Conservation (phyloP, 2,329 filamentous ascomycete species). For the Paecilomyces niveus region DNA sequence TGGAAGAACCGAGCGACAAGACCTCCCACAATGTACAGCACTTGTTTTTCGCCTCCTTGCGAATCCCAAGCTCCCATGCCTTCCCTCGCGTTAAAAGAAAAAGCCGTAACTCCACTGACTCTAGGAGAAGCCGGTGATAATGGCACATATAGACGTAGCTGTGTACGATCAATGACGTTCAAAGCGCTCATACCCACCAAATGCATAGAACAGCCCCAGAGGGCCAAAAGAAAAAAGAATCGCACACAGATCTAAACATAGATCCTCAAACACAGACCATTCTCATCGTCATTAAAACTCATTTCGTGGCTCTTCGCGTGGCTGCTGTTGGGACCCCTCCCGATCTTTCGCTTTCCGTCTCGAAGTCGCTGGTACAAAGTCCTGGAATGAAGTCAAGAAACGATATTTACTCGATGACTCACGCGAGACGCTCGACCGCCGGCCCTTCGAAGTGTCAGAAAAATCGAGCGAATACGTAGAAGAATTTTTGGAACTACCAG, state of each 20-base stretch:
- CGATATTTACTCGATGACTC: slow-evolving; percentile 35
- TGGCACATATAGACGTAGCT: not conserved
- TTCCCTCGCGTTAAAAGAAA: not conserved
- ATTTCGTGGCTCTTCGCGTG: slow-evolving; percentile 27
- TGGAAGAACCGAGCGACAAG: not conserved
- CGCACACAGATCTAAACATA: not conserved
- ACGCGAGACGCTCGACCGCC: slow-evolving; percentile 31
- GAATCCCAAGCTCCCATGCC: not conserved
- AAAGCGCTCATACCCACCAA: not conserved
- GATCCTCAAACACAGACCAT: not conserved
- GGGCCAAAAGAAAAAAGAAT: not conserved
- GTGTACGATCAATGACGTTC: not conserved
- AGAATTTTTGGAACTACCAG: slow-evolving; percentile 40
- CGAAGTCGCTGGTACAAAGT: slow-evolving; percentile 34
- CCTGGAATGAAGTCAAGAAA: slow-evolving; percentile 38
- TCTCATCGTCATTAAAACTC: slow-evolving; percentile 15
- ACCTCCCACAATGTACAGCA: not conserved
- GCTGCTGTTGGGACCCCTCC: slow-evolving; percentile 25
- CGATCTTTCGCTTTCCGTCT: slow-evolving; percentile 36
- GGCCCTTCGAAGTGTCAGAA: slow-evolving; percentile 27
- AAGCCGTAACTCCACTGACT: not conserved
- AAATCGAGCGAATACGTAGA: slow-evolving; percentile 40
- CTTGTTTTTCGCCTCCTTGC: not conserved
- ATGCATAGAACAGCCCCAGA: not conserved
- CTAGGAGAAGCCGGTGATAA: not conserved